Percentiles rank a stretch among this genome's conserved stretches.
These are phyloP conservation scores for Sugiyamaella novakii DNA, from an alignment of 1,139 yeast genomes.

Conservation along the genomic window DNA sequence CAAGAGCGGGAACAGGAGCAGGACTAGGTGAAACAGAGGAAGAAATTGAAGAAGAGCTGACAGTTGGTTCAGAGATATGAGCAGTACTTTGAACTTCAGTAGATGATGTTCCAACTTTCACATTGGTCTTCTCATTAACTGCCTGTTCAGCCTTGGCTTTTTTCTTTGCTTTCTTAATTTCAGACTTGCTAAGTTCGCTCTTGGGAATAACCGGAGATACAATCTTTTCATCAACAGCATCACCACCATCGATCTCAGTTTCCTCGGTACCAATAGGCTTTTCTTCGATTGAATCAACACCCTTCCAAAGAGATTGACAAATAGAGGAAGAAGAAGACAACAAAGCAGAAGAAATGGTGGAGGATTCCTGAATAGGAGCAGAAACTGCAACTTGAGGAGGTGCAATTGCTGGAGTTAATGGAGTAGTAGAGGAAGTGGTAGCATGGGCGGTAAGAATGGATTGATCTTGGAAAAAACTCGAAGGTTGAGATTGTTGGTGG, in stretches of 20 bases:
- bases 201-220: not conserved
- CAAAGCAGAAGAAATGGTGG: not conserved
- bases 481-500: slow-evolving; percentile 11
- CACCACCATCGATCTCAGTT: not conserved
- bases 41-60: not conserved
- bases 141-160: slow-evolving; percentile 3
- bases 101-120: not conserved
- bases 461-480: slow-evolving; percentile 13
- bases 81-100: not conserved
- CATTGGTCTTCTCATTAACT: not conserved
- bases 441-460: not conserved
- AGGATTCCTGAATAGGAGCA: not conserved
- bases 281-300: slow-evolving; percentile 2
- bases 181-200: not conserved
- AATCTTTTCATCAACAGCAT: not conserved
- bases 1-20: slow-evolving; percentile 34
- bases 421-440: not conserved
- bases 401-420: slow-evolving; percentile 2
- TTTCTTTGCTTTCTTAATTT: slow-evolving; percentile 5
- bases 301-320: slow-evolving; percentile 10
- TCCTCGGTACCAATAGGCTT: not conserved
- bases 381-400: slow-evolving; percentile 2
- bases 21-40: slow-evolving; percentile 6
- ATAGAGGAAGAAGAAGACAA: slow-evolving; percentile 1
- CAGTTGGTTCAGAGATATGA: not conserved